Evolutionary conservation across 1,139 yeast genomes (phyloP).

Genomic region (Keqinozyma sinolaborantium): DNA sequence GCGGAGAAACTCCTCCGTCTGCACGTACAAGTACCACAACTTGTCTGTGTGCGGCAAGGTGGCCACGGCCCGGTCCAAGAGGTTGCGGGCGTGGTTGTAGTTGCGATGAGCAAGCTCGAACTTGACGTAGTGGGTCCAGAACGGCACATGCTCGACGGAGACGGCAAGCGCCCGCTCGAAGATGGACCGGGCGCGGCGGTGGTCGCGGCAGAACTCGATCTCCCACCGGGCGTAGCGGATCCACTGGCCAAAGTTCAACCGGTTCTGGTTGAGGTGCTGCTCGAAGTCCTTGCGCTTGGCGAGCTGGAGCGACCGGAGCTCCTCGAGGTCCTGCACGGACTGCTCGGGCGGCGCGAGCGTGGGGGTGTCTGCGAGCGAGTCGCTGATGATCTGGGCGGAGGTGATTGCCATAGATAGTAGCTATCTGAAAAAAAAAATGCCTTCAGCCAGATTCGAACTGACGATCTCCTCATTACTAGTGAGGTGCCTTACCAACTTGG

Average conservation of each 20-base stretch:
- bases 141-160: constrained; percentile 67
- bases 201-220: constrained; percentile 68
- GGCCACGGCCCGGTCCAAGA: constrained; percentile 75
- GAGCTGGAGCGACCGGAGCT: constrained; percentile 69
- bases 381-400: constrained; percentile 37
- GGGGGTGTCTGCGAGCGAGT: constrained; percentile 28
- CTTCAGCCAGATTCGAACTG: constrained; percentile 84
- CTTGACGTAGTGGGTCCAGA: constrained; percentile 85
- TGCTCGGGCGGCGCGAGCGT: constrained; percentile 43
- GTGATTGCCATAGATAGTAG: constrained; percentile 14
- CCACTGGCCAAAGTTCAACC: constrained; percentile 87
- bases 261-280: constrained; percentile 76
- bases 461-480: constrained; percentile 90
- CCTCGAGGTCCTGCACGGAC: constrained; percentile 74
- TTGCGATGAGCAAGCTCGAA: constrained; percentile 69
- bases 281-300: constrained; percentile 81
- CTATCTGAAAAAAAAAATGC: constrained; percentile 36
- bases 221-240: constrained; percentile 90
- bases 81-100: constrained; percentile 84
- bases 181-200: constrained; percentile 71
- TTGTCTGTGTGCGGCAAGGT: constrained; percentile 77
- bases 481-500: constrained; percentile 93
- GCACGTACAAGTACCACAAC: constrained; percentile 80
- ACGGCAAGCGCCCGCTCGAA: constrained; percentile 87
- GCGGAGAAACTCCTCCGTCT: constrained; percentile 76